These are phyloP conservation scores for Colletotrichum costaricense DNA, from an alignment of 2,329 filamentous ascomycete genomes.

Conservation along the genomic window DNA sequence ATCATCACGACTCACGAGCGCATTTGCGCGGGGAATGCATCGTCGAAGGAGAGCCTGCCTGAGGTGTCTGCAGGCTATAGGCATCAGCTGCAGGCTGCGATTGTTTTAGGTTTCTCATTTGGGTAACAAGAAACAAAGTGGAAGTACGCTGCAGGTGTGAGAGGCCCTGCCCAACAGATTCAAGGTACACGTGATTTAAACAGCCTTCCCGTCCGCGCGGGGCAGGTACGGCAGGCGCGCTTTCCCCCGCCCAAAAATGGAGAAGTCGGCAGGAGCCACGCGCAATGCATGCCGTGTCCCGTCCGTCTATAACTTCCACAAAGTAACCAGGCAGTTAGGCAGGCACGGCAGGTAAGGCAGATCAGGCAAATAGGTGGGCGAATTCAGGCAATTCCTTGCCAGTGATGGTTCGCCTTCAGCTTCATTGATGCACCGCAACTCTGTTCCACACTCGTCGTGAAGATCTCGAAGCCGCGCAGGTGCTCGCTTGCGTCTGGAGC, in stretches of 20 bases:
- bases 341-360: not conserved
- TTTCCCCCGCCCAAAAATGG: not conserved
- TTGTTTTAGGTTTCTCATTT: not conserved
- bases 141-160: conserved; percentile 5
- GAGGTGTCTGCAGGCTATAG: not conserved
- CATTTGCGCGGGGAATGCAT: not conserved
- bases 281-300: not conserved
- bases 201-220: not conserved
- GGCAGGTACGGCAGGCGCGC: not conserved
- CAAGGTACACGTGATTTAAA: not conserved
- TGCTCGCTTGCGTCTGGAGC: not conserved
- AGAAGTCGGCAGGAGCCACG: not conserved
- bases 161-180: no score
- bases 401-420: not conserved
- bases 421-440: not conserved
- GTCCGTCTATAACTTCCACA: not conserved
- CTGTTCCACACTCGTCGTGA: not conserved
- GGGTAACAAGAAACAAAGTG: not conserved
- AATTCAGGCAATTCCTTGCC: not conserved
- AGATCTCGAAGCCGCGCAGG: conserved; percentile 7
- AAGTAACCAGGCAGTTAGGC: not conserved
- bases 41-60: not conserved
- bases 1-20: not conserved
- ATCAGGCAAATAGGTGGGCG: not conserved
- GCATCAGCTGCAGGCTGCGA: not conserved